Base-by-base conservation (phyloP, 768 basidiomycete genomes). In the Artomyces pyxidatus region DNA sequence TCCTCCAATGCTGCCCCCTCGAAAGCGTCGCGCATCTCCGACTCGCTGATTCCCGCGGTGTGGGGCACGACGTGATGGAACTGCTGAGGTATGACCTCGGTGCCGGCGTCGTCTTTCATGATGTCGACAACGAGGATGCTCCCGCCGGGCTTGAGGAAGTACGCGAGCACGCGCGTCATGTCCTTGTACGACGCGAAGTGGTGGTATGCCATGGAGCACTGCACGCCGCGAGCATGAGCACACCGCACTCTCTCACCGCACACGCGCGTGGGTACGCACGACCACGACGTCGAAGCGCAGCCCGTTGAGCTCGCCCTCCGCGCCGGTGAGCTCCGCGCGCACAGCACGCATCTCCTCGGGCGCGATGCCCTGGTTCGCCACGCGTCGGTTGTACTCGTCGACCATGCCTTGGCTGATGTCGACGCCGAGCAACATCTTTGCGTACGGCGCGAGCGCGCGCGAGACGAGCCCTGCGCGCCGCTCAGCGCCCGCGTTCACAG, bases 391-490 rank as follows among this genome's bases (percentile, higher is more conserved):
- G 68, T 77, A 89, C 22, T 69, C 63, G 50, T 86, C 80, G 10
- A 89, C 81, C 69, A 80, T 76, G 1, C 64, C 74, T 55, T 81
- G 78, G 65, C 80, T 86, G 61, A 88, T 83, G 58, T 89, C 88
- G 11, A 85, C 78, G 8, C 85, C 88, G 19, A 87, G 63, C 51
- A 88, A 73, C 26, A 68, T 68, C 61, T 81, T 83, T 44, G 75
- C 73, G 54, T 83, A 67, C 1, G 78, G 69, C 0, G 76, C 77
- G 22, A 88, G 70, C 42, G 74, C 71, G 53, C 77, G 71, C 3
- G 85, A 81, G 11, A 86, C 62, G n/a, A 78, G 61, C n/a, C 87
- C 87, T 88, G 35, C 1, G n/a, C 6, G 11, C 23, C 30, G 22
- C 30, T 16, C 29, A 27, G 23, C 45, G 14, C 16, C 30, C 17